Percentiles rank a stretch among this genome's conserved stretches.
Conservation (phyloP, 208 protist species). For the Wallacemonas sp. region DNA sequence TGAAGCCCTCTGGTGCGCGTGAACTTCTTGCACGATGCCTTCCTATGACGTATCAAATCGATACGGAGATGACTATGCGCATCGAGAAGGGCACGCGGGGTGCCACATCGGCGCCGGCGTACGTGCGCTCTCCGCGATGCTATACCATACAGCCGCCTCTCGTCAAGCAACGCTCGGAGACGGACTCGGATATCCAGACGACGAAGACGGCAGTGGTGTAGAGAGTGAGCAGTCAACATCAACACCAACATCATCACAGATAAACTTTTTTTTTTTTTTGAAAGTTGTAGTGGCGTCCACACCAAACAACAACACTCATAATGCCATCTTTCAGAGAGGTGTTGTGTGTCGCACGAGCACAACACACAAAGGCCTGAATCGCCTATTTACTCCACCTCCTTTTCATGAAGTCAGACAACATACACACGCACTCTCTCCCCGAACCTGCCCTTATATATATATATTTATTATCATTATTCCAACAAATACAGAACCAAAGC, state of each 20-base stretch:
- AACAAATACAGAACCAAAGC: neutral
- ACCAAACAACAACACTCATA: too few species aligned
- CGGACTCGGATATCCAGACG: conserved; percentile 85
- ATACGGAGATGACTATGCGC: conserved; percentile 86
- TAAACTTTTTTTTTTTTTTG: too few species aligned
- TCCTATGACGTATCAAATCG: conserved; percentile 82
- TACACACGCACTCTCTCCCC: too few species aligned
- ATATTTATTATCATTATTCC: too few species aligned
- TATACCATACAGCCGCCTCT: conserved; percentile 88
- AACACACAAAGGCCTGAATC: too few species aligned
- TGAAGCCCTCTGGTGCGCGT: conserved; percentile 60
- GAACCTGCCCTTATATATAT: too few species aligned
- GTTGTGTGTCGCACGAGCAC: too few species aligned
- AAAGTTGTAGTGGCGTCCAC: too few species aligned
- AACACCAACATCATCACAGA: neutral
- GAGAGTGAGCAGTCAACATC: neutral
- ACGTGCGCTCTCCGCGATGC: conserved; percentile 58
- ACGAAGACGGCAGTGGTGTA: neutral
- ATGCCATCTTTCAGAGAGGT: too few species aligned
- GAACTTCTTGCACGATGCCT: conserved; percentile 56
- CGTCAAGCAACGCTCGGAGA: conserved; percentile 49
- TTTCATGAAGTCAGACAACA: too few species aligned
- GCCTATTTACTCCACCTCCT: too few species aligned
- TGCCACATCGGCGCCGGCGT: conserved; percentile 13
- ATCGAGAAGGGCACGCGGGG: conserved; percentile 4